Base-by-base conservation (phyloP, 2,329 filamentous ascomycete species). In the Epichloe brachyelytri region DNA sequence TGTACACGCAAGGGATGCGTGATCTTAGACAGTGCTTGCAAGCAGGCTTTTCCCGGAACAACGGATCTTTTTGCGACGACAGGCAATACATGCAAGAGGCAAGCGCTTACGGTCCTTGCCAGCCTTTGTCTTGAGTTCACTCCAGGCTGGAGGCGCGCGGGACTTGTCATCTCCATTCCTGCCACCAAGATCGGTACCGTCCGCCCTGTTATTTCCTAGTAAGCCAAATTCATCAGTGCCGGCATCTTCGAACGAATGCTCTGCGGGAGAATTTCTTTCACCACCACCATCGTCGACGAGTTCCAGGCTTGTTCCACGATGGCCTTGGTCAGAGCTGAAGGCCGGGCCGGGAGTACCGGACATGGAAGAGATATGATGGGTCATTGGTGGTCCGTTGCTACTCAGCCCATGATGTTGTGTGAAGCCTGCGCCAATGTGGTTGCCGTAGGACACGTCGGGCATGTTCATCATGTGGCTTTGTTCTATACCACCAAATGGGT, bases 1-100 rank as follows among this genome's bases (percentile, higher is more conserved):
- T 97, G 76, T 97, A 98, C 4, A 97, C 90, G 65, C 93, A 98
- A 2, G 91, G 91, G 59, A 95, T 94, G 43, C 91, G 81, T 48
- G 91, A 95, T 51, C 90, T 81, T 53, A 94, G 75, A 64, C 93
- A 97, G 69, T 97, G 93, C 67, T 95, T 96, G 74, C 93, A 98
- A 0, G 90, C 88, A 3, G 93, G 93, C 68, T 96, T 97, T 72
- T 97, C 93, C 93, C 93, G 0, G 91, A 97, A 65, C 93, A 98
- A 49, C 91, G 83, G 56, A 98, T 97, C 73, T 98, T 98, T 72
- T 98, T 98, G 61, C 93, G 79, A 36, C 93, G 81, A 63, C 93
- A 98, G 38, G 90, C 90, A 60, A 97, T 96, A 65, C 93, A 98
- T 15, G 93, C 93, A 49, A 97, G 74, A 2, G 93, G 93, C 36